Base-by-base conservation (phyloP, 768 basidiomycete species). In the Serpula lacrymans region DNA sequence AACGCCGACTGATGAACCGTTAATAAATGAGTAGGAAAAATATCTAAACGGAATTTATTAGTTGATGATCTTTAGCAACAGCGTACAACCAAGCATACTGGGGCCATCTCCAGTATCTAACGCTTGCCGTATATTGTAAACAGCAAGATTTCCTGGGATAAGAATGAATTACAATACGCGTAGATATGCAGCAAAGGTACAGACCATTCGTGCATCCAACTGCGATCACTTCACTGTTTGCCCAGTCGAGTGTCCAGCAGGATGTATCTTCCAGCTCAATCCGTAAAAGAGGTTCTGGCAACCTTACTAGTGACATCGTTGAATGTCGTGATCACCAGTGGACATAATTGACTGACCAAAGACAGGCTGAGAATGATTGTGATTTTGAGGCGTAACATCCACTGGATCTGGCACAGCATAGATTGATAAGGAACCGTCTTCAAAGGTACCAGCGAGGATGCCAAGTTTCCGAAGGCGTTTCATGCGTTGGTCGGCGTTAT, bases 191-290 rank as follows among this genome's bases (percentile, higher is more conserved):
- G 27, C 27, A 14, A 29, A 29, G 27, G 9, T 29, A 14, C 9
- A 29, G 27, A 91, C 95, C 94, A 49, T 89, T 87, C 2, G 88
- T 83, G 20, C 83, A 83, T 1, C 93, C 94, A 10, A 86, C 78
- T 0, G 89, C 91, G 6, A 99, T 60, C 9, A 82, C 52, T 42
- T 86, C 82, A 47, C 89, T 88, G 47, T 89, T 91, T 0, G 82
- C 87, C 93, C 93, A 97, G 50, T 96, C 92, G 39, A 96, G 70
- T 12, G 78, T 74, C 75, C 78, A 85, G 54, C 83, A 85, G n/a
- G 72, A 67, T 0, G 88, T 75, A 30, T 90, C 87, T 39, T 84
- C 81, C 2, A 90, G 63, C 49, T 87, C 79, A 2, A 97, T 76
- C 8, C 79, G 75, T 5, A 94, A 36, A 3, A 86, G 54, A 0